These are phyloP conservation scores for Collariella sp. DNA, from an alignment of 495 filamentous ascomycete genomes.

Conservation along the genomic window DNA sequence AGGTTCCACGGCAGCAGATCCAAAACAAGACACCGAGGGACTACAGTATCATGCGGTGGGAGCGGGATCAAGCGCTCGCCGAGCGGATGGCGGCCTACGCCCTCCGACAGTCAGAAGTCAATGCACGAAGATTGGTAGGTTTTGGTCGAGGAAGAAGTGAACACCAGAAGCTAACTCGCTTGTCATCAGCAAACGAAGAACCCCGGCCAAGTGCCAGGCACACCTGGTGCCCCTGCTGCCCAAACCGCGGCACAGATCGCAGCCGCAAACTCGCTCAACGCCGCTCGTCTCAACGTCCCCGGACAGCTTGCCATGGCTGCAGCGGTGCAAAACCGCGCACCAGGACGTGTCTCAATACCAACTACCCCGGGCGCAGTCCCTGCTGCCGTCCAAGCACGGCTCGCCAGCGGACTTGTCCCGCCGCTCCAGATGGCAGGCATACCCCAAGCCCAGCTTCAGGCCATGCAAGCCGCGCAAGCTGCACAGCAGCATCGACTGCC, in stretches of 20 bases:
- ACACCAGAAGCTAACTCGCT: constrained; percentile 15
- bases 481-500: constrained; percentile 53
- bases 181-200: constrained; percentile 31
- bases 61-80: constrained; percentile 67
- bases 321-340: constrained; percentile 21
- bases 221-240: constrained; percentile 28
- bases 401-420: constrained; percentile 42
- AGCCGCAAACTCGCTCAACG: constrained; percentile 30
- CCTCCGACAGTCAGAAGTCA: constrained; percentile 48
- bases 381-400: constrained; percentile 31
- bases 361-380: constrained; percentile 34
- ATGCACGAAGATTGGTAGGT: constrained; percentile 44
- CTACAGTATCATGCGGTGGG: constrained; percentile 79
- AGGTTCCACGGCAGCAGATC: constrained; percentile 50
- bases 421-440: constrained; percentile 59
- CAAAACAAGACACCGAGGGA: constrained; percentile 65
- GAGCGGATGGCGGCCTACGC: constrained; percentile 65
- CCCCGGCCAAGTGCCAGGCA: constrained; percentile 34
- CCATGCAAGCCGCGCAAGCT: constrained; percentile 50
- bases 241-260: constrained; percentile 33
- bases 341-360: constrained; percentile 35
- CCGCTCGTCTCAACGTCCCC: constrained; percentile 29
- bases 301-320: constrained; percentile 30
- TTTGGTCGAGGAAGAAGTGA: neutral
- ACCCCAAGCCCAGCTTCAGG: constrained; percentile 62